Evolutionary conservation across 2,329 filamentous ascomycete species (phyloP).

Genomic region (Bipolaris bicolor): DNA sequence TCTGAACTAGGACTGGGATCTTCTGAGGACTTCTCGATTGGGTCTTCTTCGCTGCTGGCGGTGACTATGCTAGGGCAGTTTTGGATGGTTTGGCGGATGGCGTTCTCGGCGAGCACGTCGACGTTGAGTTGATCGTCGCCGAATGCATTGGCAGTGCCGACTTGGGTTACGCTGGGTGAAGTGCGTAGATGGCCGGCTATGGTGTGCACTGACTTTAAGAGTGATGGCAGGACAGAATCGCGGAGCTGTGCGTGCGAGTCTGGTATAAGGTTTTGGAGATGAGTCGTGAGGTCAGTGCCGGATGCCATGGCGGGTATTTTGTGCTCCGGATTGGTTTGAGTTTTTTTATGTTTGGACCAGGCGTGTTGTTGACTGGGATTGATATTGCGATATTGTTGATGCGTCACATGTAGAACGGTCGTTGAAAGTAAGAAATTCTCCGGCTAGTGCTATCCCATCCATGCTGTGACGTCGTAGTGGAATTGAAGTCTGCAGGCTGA

Average conservation of each 20-base stretch:
- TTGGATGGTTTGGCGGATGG: slow-evolving; percentile 62
- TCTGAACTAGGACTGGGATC: background rate
- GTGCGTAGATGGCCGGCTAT: slow-evolving; percentile 25
- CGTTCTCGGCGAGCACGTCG: slow-evolving; percentile 63
- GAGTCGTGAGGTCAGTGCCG: slow-evolving; percentile 5
- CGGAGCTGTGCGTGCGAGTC: slow-evolving; percentile 11
- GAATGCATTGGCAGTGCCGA: slow-evolving; percentile 59
- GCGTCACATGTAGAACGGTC: background rate
- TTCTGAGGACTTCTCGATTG: slow-evolving; percentile 50
- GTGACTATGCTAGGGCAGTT: slow-evolving; percentile 60
- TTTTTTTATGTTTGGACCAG: background rate
- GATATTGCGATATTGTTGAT: background rate
- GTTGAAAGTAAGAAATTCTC: slow-evolving; percentile 3
- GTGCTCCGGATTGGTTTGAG: background rate
- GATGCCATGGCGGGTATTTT: slow-evolving; percentile 4
- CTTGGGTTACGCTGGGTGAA: slow-evolving; percentile 26
- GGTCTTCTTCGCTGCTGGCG: slow-evolving; percentile 69
- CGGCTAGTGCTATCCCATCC: slow-evolving; percentile 4
- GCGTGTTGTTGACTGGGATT: background rate
- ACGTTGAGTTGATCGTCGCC: slow-evolving; percentile 64
- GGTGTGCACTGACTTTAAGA: slow-evolving; percentile 22
- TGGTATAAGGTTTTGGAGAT: slow-evolving; percentile 10
- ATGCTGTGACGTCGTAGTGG: slow-evolving; percentile 15
- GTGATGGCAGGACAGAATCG: slow-evolving; percentile 21
- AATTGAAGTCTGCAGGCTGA: slow-evolving; percentile 4